Evolutionary conservation across 768 basidiomycete species (phyloP).

Genomic region (Calocybe cyanea): DNA sequence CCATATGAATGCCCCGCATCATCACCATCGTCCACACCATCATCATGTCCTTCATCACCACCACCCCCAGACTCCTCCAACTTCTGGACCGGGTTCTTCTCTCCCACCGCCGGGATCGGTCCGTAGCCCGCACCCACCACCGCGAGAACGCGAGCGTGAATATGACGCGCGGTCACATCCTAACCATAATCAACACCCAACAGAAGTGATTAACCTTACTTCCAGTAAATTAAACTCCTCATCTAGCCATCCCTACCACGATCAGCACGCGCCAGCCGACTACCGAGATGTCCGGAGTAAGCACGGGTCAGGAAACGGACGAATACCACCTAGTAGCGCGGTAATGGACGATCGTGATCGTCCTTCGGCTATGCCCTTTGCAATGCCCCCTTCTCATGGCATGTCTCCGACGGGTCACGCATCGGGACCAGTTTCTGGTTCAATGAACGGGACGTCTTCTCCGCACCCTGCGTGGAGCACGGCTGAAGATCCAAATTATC

Average conservation of each 20-base stretch:
- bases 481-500: constrained; percentile 26
- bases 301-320: constrained; percentile 24
- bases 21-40: constrained; percentile 46
- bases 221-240: constrained; percentile 28
- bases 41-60: constrained; percentile 48
- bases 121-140: constrained; percentile 19
- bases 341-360: constrained; percentile 49
- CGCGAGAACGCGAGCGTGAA: constrained; percentile 25
- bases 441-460: constrained; percentile 25
- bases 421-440: constrained; percentile 13
- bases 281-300: constrained; percentile 27
- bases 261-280: constrained; percentile 20
- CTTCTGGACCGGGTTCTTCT: constrained; percentile 25
- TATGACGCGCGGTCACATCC: constrained; percentile 30
- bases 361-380: constrained; percentile 51
- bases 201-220: constrained; percentile 50
- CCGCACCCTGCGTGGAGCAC: constrained; percentile 31
- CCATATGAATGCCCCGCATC: constrained; percentile 38
- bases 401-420: constrained; percentile 15
- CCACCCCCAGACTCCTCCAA: constrained; percentile 21
- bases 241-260: constrained; percentile 32
- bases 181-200: constrained; percentile 36
- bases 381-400: constrained; percentile 32
- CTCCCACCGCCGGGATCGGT: constrained; percentile 23
- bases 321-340: constrained; percentile 11